Conservation (phyloP, 2,329 filamentous ascomycete species). For the Fusarium coicis region DNA sequence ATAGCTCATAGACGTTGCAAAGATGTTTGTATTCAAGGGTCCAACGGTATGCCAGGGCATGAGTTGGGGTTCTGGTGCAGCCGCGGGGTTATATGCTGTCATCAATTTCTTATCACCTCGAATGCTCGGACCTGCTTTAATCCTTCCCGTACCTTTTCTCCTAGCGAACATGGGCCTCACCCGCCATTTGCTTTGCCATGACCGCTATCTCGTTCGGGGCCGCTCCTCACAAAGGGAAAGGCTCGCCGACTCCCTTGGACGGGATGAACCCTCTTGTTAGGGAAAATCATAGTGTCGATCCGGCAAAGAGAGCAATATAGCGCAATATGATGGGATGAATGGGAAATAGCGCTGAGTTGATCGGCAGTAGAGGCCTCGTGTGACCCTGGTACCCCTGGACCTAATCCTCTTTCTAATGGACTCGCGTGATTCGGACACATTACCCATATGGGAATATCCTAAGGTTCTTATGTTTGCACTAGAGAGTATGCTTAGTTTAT, state of each 20-base stretch:
- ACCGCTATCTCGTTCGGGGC: conserved; percentile 14
- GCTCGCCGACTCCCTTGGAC: not conserved
- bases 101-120: conserved; percentile 14
- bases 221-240: conserved; percentile 6
- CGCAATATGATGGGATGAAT: not conserved
- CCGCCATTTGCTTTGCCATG: conserved; percentile 4
- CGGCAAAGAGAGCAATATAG: not conserved
- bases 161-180: conserved; percentile 10
- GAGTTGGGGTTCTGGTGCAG: not conserved
- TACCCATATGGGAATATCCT: conserved; percentile 23
- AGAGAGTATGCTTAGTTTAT: conserved; percentile 31
- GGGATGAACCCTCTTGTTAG: conserved; percentile 1
- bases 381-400: conserved; percentile 13
- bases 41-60: not conserved
- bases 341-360: conserved; percentile 1
- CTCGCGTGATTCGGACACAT: conserved; percentile 28
- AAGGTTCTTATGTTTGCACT: conserved; percentile 28
- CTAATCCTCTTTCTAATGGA: not conserved
- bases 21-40: not conserved
- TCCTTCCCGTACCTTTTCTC: conserved; percentile 23
- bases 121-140: not conserved
- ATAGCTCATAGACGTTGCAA: not conserved
- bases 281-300: conserved; percentile 12
- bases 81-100: conserved; percentile 9
- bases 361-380: conserved; percentile 7